Conservation (phyloP, 345 rosid species). For the Acer campestre region DNA sequence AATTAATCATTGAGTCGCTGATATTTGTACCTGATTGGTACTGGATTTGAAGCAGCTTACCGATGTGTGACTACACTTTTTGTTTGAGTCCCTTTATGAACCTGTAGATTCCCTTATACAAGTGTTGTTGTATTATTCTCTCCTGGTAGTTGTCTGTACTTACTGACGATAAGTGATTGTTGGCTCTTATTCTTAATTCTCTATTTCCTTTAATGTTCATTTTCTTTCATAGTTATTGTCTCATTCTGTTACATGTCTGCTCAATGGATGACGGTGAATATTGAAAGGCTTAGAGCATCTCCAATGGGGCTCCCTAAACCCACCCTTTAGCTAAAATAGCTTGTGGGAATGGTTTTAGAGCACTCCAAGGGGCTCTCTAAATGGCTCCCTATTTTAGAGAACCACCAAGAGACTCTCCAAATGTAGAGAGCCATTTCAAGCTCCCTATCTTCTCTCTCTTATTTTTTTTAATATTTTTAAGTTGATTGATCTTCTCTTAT, state of each 20-base stretch:
- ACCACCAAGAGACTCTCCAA: too few species aligned
- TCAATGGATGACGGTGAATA: not conserved
- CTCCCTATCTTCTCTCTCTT: too few species aligned
- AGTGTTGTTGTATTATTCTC: not conserved
- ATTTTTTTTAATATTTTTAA: too few species aligned
- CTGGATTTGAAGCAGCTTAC: conserved; percentile 2
- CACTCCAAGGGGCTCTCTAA: too few species aligned
- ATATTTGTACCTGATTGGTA: not conserved
- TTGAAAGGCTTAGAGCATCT: not conserved
- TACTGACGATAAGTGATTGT: not conserved
- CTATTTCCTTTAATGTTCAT: not conserved
- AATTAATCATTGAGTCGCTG: not conserved
- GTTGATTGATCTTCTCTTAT: too few species aligned
- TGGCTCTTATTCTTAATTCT: not conserved
- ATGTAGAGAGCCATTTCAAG: too few species aligned
- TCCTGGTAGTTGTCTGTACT: not conserved
- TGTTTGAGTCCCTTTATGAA: not conserved
- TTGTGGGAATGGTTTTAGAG: too few species aligned
- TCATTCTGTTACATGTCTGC: not conserved
- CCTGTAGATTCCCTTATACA: not conserved
- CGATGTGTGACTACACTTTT: not conserved
- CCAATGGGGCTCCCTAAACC: too few species aligned
- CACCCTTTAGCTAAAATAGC: too few species aligned
- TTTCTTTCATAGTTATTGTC: not conserved
- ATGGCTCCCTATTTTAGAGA: too few species aligned